phyloP scores from a whole-genome alignment of 306 rosid genomes.

The Lithocarpus polystachyus region DNA sequence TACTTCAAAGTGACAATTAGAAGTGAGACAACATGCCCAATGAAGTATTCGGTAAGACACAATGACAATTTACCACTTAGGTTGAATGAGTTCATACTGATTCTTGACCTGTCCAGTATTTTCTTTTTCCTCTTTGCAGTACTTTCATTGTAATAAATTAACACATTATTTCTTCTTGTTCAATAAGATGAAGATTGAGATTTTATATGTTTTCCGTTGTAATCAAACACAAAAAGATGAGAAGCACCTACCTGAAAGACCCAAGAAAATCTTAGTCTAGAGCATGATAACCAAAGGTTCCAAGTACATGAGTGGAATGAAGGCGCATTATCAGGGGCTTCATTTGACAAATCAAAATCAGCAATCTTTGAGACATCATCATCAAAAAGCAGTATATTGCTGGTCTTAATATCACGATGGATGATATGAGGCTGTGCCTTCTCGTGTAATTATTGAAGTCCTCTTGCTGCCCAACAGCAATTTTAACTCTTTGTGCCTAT shows the following conservation, averaged over 20 bases:
- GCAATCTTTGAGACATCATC: slow-evolving; percentile 70
- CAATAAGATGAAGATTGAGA: background rate
- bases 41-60: background rate
- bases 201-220: background rate
- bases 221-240: background rate
- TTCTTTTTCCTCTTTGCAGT: background rate
- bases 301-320: slow-evolving; percentile 90
- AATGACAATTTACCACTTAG: background rate
- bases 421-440: slow-evolving; percentile 58
- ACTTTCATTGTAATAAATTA: background rate
- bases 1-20: slow-evolving; percentile 7
- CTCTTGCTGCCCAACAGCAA: slow-evolving; percentile 76
- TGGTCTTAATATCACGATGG: slow-evolving; percentile 80
- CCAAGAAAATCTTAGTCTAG: slow-evolving; percentile 60
- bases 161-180: background rate
- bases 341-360: slow-evolving; percentile 80
- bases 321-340: slow-evolving; percentile 85
- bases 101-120: background rate
- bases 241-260: background rate
- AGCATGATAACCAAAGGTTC: slow-evolving; percentile 86
- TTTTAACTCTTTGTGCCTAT: slow-evolving; percentile 75
- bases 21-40: background rate
- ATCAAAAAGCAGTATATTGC: slow-evolving; percentile 70
- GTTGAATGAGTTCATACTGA: background rate
- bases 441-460: slow-evolving; percentile 74